These are phyloP conservation scores for Coniferiporia weirii DNA, from an alignment of 1,284 basidiomycete genomes.

Conservation along the genomic window DNA sequence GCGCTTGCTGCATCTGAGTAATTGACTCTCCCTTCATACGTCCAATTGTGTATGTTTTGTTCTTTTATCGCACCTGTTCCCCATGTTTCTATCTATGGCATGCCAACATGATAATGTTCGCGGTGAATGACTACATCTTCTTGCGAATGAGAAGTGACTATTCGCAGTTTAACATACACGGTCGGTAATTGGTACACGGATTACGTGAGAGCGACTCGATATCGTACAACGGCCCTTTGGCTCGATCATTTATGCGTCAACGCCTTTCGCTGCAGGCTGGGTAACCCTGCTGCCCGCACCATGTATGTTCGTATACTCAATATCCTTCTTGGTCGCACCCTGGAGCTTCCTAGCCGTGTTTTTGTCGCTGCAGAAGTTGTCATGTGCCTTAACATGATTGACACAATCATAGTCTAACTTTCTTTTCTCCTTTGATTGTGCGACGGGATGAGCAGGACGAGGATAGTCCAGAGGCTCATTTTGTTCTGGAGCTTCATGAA, in stretches of 20 bases:
- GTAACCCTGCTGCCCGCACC: conserved; percentile 48
- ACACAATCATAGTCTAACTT: conserved; percentile 36
- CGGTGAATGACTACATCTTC: neutral
- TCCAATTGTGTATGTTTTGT: neutral
- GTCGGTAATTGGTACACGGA: neutral
- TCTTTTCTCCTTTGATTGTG: conserved; percentile 49
- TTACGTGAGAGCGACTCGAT: neutral
- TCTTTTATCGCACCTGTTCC: conserved; percentile 1
- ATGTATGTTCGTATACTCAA: conserved; percentile 14
- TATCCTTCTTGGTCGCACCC: conserved; percentile 29
- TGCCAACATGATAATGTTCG: neutral
- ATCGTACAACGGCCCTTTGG: neutral
- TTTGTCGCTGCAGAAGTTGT: conserved; percentile 35
- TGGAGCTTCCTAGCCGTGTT: conserved; percentile 44
- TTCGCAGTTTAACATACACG: too few species aligned
- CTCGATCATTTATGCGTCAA: conserved; percentile 31
- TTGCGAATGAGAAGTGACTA: neutral
- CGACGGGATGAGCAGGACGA: conserved; percentile 43
- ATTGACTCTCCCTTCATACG: neutral
- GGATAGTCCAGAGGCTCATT: conserved; percentile 50
- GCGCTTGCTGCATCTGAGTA: conserved; percentile 25
- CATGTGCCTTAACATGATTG: conserved; percentile 41
- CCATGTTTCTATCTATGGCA: neutral
- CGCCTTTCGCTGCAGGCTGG: conserved; percentile 50
- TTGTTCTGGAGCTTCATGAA: conserved; percentile 25